Evolutionary conservation across 2,329 filamentous ascomycete species (phyloP).

Genomic region (Pseudogymnoascus sp.): DNA sequence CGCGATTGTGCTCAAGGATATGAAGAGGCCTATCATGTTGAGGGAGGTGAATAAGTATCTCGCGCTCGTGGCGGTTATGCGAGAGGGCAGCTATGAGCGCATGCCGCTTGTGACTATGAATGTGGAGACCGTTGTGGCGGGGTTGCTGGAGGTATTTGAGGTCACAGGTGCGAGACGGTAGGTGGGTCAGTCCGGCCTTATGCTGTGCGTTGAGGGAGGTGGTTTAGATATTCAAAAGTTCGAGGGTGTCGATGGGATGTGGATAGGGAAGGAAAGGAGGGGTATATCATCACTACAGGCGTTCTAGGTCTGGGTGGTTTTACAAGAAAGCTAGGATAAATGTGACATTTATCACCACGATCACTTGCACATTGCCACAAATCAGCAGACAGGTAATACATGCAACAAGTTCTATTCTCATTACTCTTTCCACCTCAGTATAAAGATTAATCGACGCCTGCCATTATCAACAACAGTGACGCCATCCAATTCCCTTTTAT

Average conservation of each 20-base stretch:
- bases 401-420: neutral
- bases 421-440: neutral
- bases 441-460: constrained; percentile 3
- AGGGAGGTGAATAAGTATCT: constrained; percentile 67
- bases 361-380: neutral
- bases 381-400: neutral
- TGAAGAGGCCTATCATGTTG: constrained; percentile 56
- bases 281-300: neutral
- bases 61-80: constrained; percentile 78
- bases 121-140: constrained; percentile 71
- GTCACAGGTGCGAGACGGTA: constrained; percentile 50
- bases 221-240: neutral
- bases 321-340: neutral
- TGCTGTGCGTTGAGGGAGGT: neutral
- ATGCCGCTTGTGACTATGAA: constrained; percentile 84
- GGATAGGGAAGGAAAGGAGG: neutral
- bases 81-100: constrained; percentile 74
- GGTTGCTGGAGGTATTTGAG: constrained; percentile 70
- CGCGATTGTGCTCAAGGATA: constrained; percentile 58
- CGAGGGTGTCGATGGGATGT: neutral
- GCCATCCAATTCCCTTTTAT: neutral
- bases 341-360: neutral
- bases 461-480: constrained; percentile 7
- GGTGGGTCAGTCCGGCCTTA: constrained; percentile 11
- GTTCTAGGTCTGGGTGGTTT: neutral